These are phyloP conservation scores for Melaleuca quinquenervia DNA, from an alignment of 345 rosid genomes.

Conservation along the genomic window DNA sequence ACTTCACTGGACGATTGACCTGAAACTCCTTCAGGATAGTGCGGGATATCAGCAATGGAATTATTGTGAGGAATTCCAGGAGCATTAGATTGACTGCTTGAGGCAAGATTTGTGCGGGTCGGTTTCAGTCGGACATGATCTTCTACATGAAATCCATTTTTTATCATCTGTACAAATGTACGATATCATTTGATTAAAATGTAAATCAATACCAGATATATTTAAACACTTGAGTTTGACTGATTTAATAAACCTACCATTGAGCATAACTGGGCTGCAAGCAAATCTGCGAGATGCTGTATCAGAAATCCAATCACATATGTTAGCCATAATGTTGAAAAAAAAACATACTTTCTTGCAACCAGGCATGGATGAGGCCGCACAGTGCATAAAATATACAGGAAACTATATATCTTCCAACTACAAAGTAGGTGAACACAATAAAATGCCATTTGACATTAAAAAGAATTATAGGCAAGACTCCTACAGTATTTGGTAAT, in stretches of 20 bases:
- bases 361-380: background rate
- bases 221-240: background rate
- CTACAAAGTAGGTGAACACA: background rate
- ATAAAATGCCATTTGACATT: background rate
- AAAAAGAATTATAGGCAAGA: background rate
- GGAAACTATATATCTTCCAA: background rate
- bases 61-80: conserved; percentile 35
- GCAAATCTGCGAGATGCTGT: conserved; percentile 89
- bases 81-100: conserved; percentile 41
- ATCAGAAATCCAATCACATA: conserved; percentile 9
- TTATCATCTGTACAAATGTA: conserved; percentile 49
- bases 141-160: conserved; percentile 48
- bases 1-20: conserved; percentile 47
- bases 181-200: background rate
- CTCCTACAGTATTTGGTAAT: conserved; percentile 79
- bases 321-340: background rate
- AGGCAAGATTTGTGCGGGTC: conserved; percentile 23
- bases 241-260: conserved; percentile 42
- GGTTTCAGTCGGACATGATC: conserved; percentile 50
- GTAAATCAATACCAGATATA: background rate
- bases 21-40: conserved; percentile 41
- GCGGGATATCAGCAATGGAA: conserved; percentile 45
- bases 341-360: background rate
- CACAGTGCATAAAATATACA: background rate
- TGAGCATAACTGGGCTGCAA: conserved; percentile 48